Evolutionary conservation across 345 rosid genomes (phyloP), one percentile per base, ranked within the genome.

Genomic region (Eutrema heterophyllum): DNA sequence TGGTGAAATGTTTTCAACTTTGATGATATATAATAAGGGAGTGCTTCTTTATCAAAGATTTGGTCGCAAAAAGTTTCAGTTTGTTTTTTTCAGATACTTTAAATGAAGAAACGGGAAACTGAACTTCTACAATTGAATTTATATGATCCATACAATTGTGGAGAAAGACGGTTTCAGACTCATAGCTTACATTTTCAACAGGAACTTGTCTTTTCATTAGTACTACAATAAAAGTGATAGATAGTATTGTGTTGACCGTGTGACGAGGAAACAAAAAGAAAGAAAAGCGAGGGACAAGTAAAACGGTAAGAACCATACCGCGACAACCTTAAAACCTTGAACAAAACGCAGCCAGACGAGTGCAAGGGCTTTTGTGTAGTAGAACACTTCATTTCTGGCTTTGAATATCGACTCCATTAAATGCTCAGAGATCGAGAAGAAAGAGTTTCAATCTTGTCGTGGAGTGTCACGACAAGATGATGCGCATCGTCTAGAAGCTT

Each of bases 401-500:
- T 69, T 52, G 18, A 56, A 9, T 4, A 16, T 2, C 15, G 13
- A 48, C 48, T 55, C 54, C 65, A 57, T 70, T 75, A 76, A 53
- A 77, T 77, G 62, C 80, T 71, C 43, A 5, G 76, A 50, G 72
- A 71, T 9, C 32, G 76, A 35, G 77, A 15, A 51, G 75, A 40
- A 58, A 71, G 81, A 58, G 89, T 65, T 78, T 90, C 82, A 13
- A 96, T 88, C 80, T 92, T 96, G 76, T 90, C 90, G 3, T 92
- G 98, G 45, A 96, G 89, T 60, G 86, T 89, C 27, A 96, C 90
- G 9, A 96, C 95, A 82, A 96, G 86, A 73, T 89, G 81, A 67
- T 96, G 98, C 0, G 99, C 99, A 73, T 92, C 99, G 45, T 89
- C 92, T 6, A 96, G 75, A 73, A 92, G 96, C 86, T 89, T 96